Conservation (phyloP, 345 rosid species). For the Arabidopsis arenosa region DNA sequence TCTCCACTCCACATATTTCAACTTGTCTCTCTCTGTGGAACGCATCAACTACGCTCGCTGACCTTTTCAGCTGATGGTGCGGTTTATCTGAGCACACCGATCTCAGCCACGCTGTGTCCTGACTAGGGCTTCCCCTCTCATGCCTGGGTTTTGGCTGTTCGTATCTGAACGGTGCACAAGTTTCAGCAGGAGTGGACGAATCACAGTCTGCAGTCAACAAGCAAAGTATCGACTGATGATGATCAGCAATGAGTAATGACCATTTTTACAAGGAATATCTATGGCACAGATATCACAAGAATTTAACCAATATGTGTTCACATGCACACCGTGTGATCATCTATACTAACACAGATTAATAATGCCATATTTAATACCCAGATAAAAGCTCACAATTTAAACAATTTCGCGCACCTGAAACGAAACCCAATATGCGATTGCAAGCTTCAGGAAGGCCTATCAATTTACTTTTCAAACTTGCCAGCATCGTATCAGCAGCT, state of each 20-base stretch:
- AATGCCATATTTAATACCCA: slow-evolving; percentile 1
- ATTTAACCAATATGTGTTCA: slow-evolving; percentile 24
- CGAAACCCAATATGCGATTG: slow-evolving; percentile 59
- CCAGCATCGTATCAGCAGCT: slow-evolving; percentile 68
- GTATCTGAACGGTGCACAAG: slow-evolving; percentile 49
- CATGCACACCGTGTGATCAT: slow-evolving; percentile 5
- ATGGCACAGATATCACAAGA: slow-evolving; percentile 3
- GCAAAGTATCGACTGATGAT: background rate
- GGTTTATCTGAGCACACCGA: slow-evolving; percentile 63
- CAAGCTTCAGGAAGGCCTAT: slow-evolving; percentile 66
- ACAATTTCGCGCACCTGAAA: slow-evolving; percentile 60
- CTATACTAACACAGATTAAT: background rate
- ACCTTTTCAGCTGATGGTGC: slow-evolving; percentile 56
- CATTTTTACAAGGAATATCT: slow-evolving; percentile 1
- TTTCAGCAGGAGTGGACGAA: slow-evolving; percentile 52
- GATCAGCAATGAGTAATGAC: slow-evolving; percentile 19
- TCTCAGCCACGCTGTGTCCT: slow-evolving; percentile 64
- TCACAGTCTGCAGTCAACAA: slow-evolving; percentile 69
- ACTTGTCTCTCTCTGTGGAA: slow-evolving; percentile 52
- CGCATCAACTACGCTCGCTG: slow-evolving; percentile 57
- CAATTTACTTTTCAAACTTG: slow-evolving; percentile 65
- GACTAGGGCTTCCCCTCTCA: slow-evolving; percentile 57
- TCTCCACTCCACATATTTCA: slow-evolving; percentile 55
- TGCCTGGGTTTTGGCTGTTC: slow-evolving; percentile 63
- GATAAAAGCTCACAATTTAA: slow-evolving; percentile 3